Conservation (phyloP, 495 filamentous ascomycete species). For the Oidiodendron maius region DNA sequence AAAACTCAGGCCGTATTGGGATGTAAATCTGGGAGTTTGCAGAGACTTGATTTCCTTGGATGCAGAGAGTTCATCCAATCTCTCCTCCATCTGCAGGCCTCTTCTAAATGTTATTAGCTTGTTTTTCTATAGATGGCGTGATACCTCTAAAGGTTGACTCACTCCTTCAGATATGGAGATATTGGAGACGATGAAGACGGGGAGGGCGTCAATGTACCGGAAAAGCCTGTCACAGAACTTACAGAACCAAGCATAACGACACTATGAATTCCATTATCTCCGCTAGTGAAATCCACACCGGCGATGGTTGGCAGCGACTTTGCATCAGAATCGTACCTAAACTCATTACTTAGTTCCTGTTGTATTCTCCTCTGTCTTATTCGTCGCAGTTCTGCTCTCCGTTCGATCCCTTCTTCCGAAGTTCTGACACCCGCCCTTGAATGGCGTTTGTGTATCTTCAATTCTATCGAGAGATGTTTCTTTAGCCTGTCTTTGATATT, state of each 20-base stretch:
- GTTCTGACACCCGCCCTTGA: slow-evolving; percentile 34
- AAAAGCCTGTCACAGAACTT: too few species aligned
- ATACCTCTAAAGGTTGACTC: too few species aligned
- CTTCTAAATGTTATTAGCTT: slow-evolving; percentile 7
- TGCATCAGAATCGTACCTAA: slow-evolving; percentile 23
- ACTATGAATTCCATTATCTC: too few species aligned
- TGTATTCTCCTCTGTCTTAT: slow-evolving; percentile 45
- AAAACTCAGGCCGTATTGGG: too few species aligned
- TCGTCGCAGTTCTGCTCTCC: slow-evolving; percentile 44
- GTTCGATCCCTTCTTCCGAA: slow-evolving; percentile 41
- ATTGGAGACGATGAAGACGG: not conserved
- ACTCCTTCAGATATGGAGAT: too few species aligned
- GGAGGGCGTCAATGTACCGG: slow-evolving; percentile 3
- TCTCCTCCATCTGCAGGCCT: too few species aligned
- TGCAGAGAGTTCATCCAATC: too few species aligned
- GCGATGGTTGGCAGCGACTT: slow-evolving; percentile 16
- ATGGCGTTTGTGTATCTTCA: slow-evolving; percentile 24
- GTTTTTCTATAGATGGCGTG: too few species aligned
- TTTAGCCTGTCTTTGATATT: slow-evolving; percentile 27
- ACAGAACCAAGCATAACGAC: too few species aligned
- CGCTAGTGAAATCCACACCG: too few species aligned
- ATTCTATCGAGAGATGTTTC: slow-evolving; percentile 38
- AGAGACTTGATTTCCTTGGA: too few species aligned
- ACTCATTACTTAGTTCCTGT: slow-evolving; percentile 38
- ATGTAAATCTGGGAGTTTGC: too few species aligned